These are phyloP conservation scores for Bruguiera sexangula DNA, from an alignment of 345 rosid genomes.

Conservation along the genomic window DNA sequence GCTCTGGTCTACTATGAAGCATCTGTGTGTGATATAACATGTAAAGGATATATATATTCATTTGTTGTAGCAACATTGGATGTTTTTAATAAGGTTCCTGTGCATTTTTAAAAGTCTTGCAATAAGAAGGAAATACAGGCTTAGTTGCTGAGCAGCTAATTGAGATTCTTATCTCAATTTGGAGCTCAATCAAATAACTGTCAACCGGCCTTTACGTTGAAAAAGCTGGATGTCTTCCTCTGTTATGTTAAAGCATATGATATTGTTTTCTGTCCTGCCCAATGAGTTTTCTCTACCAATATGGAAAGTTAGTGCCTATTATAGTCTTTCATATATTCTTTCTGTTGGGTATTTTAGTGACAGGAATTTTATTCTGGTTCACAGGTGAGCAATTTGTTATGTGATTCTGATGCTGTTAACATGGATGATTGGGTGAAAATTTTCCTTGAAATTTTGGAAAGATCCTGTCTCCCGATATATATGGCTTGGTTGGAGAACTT, in stretches of 20 bases:
- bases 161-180: neutral
- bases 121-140: neutral
- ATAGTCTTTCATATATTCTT: conserved; percentile 6
- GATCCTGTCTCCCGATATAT: conserved; percentile 52
- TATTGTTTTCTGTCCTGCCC: neutral
- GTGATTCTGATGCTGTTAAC: conserved; percentile 19
- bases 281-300: neutral
- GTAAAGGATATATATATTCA: neutral
- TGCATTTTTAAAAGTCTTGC: neutral
- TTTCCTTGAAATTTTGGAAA: conserved; percentile 44
- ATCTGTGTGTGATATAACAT: neutral
- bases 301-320: neutral
- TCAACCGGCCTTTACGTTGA: too few species aligned
- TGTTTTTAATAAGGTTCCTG: neutral
- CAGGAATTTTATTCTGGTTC: conserved; percentile 16
- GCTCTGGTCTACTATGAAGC: neutral
- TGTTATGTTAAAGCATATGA: neutral
- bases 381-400: conserved; percentile 52
- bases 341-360: conserved; percentile 4
- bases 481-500: conserved; percentile 49
- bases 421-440: conserved; percentile 49
- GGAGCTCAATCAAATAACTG: too few species aligned
- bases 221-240: neutral
- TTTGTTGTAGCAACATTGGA: neutral
- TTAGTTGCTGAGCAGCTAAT: neutral